Conservation (phyloP, 441 rosid species). For the Jatropha multifida region DNA sequence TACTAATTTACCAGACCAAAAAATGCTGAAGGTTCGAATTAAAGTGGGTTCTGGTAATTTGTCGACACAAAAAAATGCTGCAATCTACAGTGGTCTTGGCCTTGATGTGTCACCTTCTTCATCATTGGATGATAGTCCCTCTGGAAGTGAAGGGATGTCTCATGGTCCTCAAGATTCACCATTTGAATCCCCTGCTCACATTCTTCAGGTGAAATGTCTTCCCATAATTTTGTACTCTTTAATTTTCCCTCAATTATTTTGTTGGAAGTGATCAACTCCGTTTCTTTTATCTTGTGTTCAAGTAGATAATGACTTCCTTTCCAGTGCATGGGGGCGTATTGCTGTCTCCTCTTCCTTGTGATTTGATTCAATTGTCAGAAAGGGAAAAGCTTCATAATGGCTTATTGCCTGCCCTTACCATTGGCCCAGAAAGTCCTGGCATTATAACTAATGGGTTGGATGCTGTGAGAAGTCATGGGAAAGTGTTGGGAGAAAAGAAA, state of each 20-base stretch:
- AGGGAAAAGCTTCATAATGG: slow-evolving; percentile 32
- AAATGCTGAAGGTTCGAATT: slow-evolving; percentile 76
- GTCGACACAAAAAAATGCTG: slow-evolving; percentile 68
- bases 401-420: slow-evolving; percentile 23
- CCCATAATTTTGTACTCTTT: slow-evolving; percentile 20
- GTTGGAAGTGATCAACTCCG: slow-evolving; percentile 16
- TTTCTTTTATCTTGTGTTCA: slow-evolving; percentile 33
- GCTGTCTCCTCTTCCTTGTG: slow-evolving; percentile 63
- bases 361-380: slow-evolving; percentile 42
- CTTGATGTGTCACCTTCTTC: slow-evolving; percentile 90
- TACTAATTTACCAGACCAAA: slow-evolving; percentile 56
- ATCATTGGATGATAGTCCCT: slow-evolving; percentile 76
- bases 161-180: slow-evolving; percentile 49
- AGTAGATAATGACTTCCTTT: slow-evolving; percentile 79
- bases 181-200: slow-evolving; percentile 62
- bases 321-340: slow-evolving; percentile 40
- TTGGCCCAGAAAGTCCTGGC: slow-evolving; percentile 34
- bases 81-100: slow-evolving; percentile 92
- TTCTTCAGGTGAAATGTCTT: slow-evolving; percentile 58
- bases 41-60: slow-evolving; percentile 85
- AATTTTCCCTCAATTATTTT: slow-evolving; percentile 16
- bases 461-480: slow-evolving; percentile 43
- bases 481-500: slow-evolving; percentile 44
- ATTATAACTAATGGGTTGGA: slow-evolving; percentile 32
- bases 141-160: slow-evolving; percentile 75